Base-by-base conservation (phyloP, 179 eudicot species). In the Heliamphora pulchella region DNA sequence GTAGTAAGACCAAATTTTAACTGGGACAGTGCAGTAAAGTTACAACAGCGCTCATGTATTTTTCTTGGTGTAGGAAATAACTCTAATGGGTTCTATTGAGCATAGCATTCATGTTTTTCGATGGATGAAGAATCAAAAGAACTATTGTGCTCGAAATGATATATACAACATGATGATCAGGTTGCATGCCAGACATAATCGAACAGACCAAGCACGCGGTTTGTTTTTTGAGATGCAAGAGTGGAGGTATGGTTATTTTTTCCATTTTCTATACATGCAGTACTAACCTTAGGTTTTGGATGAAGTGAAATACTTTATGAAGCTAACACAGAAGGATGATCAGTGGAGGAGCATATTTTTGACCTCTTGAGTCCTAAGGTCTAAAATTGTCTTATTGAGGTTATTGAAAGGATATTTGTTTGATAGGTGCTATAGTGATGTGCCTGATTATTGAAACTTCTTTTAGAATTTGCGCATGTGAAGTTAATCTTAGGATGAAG, bases 211-310 rank as follows among this genome's bases (percentile, higher is more conserved):
- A 86, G 98, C 99, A 76, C 99, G 98, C 69, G 98, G 99, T 81
- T 86, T 96, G 86, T 96, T 96, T 84, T 96, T 92, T 85, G 99
- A 96, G 91, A 96, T 96, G 99, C 98, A 96, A 85, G 90, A 91
- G 85, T 96, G 98, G 98, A 96, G 93, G 99, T 93, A 85, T 79
- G 83, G 76, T 74, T 63, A 53, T 17, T 74, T 5, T 51, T 71
- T 53, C 47, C 20, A 3, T 20, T 39, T 18, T 48, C 55, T 22
- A 20, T 62, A 43, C 17, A 55, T 63, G 58, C 4, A 11, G 20
- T 18, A 20, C 46, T 64, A n/a, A 39, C 18, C 74, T 54, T 39
- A 4, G 48, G 5, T 57, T 31, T 73, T 55, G 11, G 54, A 39
- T 5, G n/a, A 54, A 53, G 54, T 53, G 31, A 18, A 57, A 39